Evolutionary conservation across 1,139 yeast species (phyloP), one percentile per base, ranked within the genome.

Genomic region (Geotrichum cucujoidarum): DNA sequence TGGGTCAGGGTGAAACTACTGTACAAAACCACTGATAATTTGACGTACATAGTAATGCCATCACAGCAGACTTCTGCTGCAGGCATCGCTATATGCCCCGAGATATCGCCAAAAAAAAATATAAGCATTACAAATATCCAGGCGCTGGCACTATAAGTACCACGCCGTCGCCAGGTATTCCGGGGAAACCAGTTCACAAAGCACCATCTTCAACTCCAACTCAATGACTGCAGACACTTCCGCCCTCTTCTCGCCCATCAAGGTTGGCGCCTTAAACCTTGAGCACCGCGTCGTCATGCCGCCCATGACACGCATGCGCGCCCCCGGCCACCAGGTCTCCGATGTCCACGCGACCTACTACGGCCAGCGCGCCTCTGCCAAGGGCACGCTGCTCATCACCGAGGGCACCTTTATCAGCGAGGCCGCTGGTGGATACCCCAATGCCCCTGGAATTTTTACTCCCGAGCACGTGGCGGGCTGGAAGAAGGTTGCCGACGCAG

Each of bases 381-480:
- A 80, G 18, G 87, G 87, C 4, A 69, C 74, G 10, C 51, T 73
- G 13, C 48, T 72, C 16, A 62, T 73, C 43, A 58, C 75, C 10
- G 78, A 74, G 53, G 77, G 68, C 6, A 65, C 74, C 2, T 60
- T 60, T 48, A 66, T 71, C 30, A 58, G 69, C 8, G 58, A 61
- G 6, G 56, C 57, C 21, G 69, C 71, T n/a, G 62, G 64, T 41
- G 73, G 76, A 13, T 71, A 69, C 55, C 65, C 63, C 40, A 62
- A 68, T 47, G 73, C 68, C 21, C 83, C 86, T 27, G 84, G 84
- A 45, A 70, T 81, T 42, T 78, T 72, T 69, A 69, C 66, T 38
- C 66, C 68, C 10, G 68, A 66, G 27, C 83, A 78, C 53, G 62
- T 71, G 16, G 64, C 60, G n/a, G 74, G 69, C 20, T 80, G 84